A percentile compares a stretch with the other conserved stretches of the same genome.
These are phyloP conservation scores for Alternaria arbusti DNA, from an alignment of 2,329 filamentous ascomycete species.

Conservation along the genomic window DNA sequence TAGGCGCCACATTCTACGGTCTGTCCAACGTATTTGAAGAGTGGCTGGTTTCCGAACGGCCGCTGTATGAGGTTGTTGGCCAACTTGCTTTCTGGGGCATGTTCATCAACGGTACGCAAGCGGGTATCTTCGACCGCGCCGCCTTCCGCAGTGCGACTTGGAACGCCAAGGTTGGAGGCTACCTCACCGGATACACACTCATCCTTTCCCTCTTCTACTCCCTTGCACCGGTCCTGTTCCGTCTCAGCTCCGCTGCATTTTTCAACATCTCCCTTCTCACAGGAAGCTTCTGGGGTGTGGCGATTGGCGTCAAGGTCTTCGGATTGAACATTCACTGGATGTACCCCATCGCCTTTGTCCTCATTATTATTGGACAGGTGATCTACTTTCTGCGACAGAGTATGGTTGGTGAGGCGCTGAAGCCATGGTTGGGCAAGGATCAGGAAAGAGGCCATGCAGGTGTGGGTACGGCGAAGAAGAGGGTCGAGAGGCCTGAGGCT, in stretches of 20 bases:
- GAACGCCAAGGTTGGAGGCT: constrained; percentile 69
- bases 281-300: constrained; percentile 95
- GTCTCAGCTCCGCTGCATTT: constrained; percentile 89
- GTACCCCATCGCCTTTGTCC: constrained; percentile 94
- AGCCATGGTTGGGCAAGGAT: constrained; percentile 90
- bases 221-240: constrained; percentile 83
- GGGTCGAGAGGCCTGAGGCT: constrained; percentile 36
- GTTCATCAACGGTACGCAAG: constrained; percentile 89
- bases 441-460: constrained; percentile 66
- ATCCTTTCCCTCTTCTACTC: constrained; percentile 86
- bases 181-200: constrained; percentile 88
- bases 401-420: constrained; percentile 83
- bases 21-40: constrained; percentile 91
- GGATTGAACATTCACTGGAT: constrained; percentile 80
- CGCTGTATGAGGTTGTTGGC: constrained; percentile 90
- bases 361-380: constrained; percentile 85
- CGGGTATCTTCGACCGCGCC: constrained; percentile 85
- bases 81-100: constrained; percentile 89
- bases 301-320: constrained; percentile 89
- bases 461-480: constrained; percentile 39
- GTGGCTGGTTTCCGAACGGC: constrained; percentile 85
- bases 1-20: constrained; percentile 91
- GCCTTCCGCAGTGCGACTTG: constrained; percentile 64
- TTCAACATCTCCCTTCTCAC: constrained; percentile 96
- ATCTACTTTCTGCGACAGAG: constrained; percentile 87